Base-by-base conservation (phyloP, 805 yeast genomes). In the Tetrapisispora namnaoensis region DNA sequence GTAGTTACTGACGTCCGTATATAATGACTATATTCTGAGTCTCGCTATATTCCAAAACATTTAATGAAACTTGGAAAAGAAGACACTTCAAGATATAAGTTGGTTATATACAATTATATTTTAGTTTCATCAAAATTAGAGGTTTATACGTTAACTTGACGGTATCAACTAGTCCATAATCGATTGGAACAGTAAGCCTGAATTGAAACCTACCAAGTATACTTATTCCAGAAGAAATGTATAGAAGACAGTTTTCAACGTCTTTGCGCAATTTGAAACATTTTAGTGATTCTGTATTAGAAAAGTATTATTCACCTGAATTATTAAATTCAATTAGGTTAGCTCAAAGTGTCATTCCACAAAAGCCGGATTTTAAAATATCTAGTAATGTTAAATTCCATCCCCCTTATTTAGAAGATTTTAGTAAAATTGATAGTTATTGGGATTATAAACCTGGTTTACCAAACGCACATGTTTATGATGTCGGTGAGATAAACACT, bases 301-400 rank as follows among this genome's bases (percentile, higher is more conserved):
- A 78, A 43, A 80, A 88, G 61, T 91, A 82, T 71, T 91, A 91
- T 66, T 79, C 91, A 9, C 86, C 89, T 32, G 84, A 82, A 50
- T 74, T 90, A 45, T 76, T 91, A 53, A 86, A 87, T 61, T 79
- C 95, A 47, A 87, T 93, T 55, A 73, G 84, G 56, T 74, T 83
- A 42, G 86, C 97, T 0, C 96, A 91, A 69, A 72, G 83, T 5
- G 74, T 78, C 18, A 80, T 89, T 46, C 91, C 95, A 18, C 71
- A 77, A 44, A 77, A 82, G 53, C 78, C 80, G 69, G 61, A 65
- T 10, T 69, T 45, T 67, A 72, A 22, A 67, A 70, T 8, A 68
- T 70, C 30, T 74, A 71, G 41, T 43, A 38, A 41, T n/a, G 39
- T 28, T 18, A 46, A 40, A 53, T 86, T 86, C 63, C 82, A 87